A percentile compares a stretch with the other conserved stretches of the same genome.
These are phyloP conservation scores for Scytalidium lignicola DNA, from an alignment of 2,329 filamentous ascomycete genomes.

Conservation along the genomic window DNA sequence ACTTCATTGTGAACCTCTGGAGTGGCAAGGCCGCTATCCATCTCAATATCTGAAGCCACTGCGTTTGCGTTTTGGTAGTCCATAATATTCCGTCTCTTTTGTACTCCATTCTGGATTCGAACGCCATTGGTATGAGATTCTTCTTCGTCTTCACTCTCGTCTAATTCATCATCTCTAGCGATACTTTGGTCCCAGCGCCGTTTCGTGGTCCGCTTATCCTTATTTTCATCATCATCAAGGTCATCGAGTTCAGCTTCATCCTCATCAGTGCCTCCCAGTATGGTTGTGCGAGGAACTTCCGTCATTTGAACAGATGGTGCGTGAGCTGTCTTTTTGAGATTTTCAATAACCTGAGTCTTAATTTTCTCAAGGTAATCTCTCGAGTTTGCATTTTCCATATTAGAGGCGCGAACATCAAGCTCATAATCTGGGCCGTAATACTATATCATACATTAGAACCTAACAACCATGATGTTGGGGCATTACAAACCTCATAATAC, in stretches of 20 bases:
- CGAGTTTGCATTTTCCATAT: conserved; percentile 88
- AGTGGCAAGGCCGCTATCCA: conserved; percentile 45
- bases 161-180: conserved; percentile 72
- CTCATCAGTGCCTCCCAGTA: conserved; percentile 60
- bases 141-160: conserved; percentile 87
- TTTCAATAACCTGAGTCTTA: conserved; percentile 75
- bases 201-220: conserved; percentile 76
- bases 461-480: conserved; percentile 37
- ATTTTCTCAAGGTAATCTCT: conserved; percentile 77
- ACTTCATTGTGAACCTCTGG: conserved; percentile 19
- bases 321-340: conserved; percentile 78
- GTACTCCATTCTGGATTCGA: conserved; percentile 38
- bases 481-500: conserved; percentile 71
- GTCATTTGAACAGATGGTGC: conserved; percentile 91
- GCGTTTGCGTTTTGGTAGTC: conserved; percentile 53
- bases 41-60: conserved; percentile 42
- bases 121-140: conserved; percentile 69
- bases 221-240: conserved; percentile 79
- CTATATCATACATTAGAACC: conserved; percentile 35
- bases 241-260: conserved; percentile 62
- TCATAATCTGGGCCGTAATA: conserved; percentile 91
- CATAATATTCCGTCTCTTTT: conserved; percentile 53
- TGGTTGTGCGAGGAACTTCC: conserved; percentile 60
- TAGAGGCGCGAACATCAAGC: conserved; percentile 81
- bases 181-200: conserved; percentile 77